Percentiles rank a stretch among this genome's conserved stretches.
Conservation (phyloP, 306 rosid species). For the Cucurbita ficifolia region DNA sequence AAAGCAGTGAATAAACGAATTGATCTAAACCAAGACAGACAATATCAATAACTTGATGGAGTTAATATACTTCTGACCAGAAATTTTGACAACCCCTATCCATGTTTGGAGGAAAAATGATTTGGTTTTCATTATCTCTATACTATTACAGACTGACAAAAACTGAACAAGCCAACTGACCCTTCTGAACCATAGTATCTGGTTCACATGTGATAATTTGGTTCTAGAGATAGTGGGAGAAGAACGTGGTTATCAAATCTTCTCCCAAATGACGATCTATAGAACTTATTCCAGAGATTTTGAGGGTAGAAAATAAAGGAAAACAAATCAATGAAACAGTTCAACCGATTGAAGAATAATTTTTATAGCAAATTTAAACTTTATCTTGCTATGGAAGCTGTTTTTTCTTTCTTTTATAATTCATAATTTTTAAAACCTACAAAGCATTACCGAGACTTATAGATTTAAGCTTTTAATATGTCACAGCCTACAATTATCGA, state of each 20-base stretch:
- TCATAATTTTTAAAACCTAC: background rate
- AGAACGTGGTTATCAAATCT: background rate
- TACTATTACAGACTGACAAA: background rate
- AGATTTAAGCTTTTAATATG: background rate
- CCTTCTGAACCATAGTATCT: background rate
- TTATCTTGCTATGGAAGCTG: background rate
- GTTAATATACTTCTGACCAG: background rate
- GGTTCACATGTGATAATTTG: conserved; percentile 4
- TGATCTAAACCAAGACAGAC: conserved; percentile 40
- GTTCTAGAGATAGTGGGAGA: conserved; percentile 9
- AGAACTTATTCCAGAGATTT: background rate
- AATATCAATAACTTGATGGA: background rate
- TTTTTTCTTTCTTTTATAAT: background rate
- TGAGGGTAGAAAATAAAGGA: background rate
- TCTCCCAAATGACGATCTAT: conserved; percentile 1
- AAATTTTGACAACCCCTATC: background rate
- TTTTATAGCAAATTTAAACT: background rate
- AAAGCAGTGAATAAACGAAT: conserved; percentile 84
- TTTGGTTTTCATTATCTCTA: background rate
- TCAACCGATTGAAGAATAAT: background rate
- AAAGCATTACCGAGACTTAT: background rate
- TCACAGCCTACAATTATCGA: background rate
- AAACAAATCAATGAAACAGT: background rate
- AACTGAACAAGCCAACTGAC: background rate
- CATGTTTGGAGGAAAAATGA: background rate